These are phyloP conservation scores for Leptomonas pyrrhocoris DNA, from an alignment of 208 protist species.

Conservation along the genomic window DNA sequence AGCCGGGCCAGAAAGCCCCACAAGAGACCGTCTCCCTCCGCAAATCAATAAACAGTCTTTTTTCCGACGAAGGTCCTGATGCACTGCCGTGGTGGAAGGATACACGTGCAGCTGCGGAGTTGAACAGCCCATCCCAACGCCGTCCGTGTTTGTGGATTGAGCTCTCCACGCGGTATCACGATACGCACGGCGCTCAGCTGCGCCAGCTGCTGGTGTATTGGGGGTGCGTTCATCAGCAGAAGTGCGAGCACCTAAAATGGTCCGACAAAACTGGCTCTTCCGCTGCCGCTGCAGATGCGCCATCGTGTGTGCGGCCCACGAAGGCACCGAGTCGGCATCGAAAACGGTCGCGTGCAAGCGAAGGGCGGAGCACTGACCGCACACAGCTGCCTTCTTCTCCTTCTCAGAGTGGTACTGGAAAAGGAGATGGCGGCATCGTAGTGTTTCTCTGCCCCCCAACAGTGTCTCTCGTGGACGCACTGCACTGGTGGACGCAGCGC, in stretches of 20 bases:
- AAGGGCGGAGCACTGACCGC: not conserved
- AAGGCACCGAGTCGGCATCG: not conserved
- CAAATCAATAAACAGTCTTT: not conserved
- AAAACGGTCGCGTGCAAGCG: not conserved
- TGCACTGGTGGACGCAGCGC: slow-evolving; percentile 64
- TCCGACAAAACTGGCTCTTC: not conserved
- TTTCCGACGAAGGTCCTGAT: not conserved
- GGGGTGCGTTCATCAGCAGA: slow-evolving; percentile 18
- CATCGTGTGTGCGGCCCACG: not conserved
- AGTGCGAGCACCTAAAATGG: not conserved
- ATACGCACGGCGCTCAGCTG: slow-evolving; percentile 18
- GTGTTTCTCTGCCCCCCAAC: slow-evolving; percentile 35
- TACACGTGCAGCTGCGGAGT: not conserved
- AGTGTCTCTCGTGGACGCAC: slow-evolving; percentile 29
- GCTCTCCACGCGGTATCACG: slow-evolving; percentile 18
- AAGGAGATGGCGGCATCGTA: slow-evolving; percentile 28
- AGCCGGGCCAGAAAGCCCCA: not conserved
- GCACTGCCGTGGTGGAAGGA: slow-evolving; percentile 15
- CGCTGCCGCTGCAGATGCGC: not conserved
- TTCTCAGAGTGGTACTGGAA: not conserved
- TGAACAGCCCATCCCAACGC: not conserved
- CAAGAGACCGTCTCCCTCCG: not conserved
- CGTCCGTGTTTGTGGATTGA: slow-evolving; percentile 30
- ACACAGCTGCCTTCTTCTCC: too few relatives aligned
- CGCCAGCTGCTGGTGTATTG: slow-evolving; percentile 35